Percentiles rank a stretch among this genome's conserved stretches.
These are phyloP conservation scores for Sutorius australiensis DNA, from an alignment of 768 basidiomycete genomes.

Conservation along the genomic window DNA sequence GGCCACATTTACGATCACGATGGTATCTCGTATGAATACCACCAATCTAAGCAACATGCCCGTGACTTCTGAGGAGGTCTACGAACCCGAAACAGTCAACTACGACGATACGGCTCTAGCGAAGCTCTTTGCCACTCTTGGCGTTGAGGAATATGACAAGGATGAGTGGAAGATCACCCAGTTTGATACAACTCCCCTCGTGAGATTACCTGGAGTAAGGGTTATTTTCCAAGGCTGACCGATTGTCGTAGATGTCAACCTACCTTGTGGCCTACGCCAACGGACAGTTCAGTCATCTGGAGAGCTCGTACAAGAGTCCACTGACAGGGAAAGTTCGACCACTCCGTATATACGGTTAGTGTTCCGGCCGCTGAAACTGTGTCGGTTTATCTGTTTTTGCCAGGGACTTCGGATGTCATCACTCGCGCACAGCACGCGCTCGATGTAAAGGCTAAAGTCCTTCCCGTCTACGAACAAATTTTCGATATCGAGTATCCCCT, in stretches of 20 bases:
- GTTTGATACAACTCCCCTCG: constrained; percentile 76
- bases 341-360: constrained; percentile 75
- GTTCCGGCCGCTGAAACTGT: neutral
- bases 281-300: constrained; percentile 69
- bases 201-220: constrained; percentile 21
- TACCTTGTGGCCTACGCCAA: constrained; percentile 90
- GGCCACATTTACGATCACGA: constrained; percentile 70
- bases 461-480: constrained; percentile 89
- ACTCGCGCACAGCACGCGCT: constrained; percentile 83
- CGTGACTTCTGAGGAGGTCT: constrained; percentile 53
- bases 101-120: constrained; percentile 31
- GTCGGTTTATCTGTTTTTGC: constrained; percentile 2
- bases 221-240: neutral
- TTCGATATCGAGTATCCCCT: constrained; percentile 92
- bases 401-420: constrained; percentile 79
- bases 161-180: constrained; percentile 75
- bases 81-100: constrained; percentile 34
- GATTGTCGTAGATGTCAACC: constrained; percentile 58
- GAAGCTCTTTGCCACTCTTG: constrained; percentile 41
- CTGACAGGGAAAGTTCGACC: constrained; percentile 78
- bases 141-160: constrained; percentile 31
- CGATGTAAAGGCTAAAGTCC: constrained; percentile 75
- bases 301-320: constrained; percentile 74
- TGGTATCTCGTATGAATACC: constrained; percentile 75
- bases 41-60: constrained; percentile 89